phyloP scores from a whole-genome alignment of 345 rosid species.

The Salix dunnii region DNA sequence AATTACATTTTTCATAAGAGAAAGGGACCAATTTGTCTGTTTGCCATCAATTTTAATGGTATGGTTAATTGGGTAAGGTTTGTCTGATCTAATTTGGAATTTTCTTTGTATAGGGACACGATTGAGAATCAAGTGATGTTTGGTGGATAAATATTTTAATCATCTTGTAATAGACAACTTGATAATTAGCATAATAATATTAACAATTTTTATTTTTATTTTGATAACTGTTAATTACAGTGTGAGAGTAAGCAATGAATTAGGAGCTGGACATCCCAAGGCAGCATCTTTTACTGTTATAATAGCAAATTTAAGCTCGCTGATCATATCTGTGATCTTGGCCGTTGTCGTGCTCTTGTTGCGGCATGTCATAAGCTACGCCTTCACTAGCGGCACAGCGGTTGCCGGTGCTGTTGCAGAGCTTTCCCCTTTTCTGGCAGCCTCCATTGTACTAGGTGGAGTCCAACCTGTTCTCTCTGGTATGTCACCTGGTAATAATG shows the following conservation, averaged over 20 bases:
- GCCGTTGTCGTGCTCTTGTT: constrained; percentile 37
- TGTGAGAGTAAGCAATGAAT: constrained; percentile 65
- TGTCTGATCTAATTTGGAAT: too few relatives aligned
- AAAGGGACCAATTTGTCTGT: too few relatives aligned
- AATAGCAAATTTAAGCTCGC: constrained; percentile 37
- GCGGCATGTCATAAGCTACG: constrained; percentile 51
- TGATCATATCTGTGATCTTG: constrained; percentile 38
- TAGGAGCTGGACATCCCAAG: constrained; percentile 69
- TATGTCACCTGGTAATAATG: constrained; percentile 3
- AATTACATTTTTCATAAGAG: too few relatives aligned
- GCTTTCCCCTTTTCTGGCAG: constrained; percentile 49
- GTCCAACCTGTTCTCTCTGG: constrained; percentile 68
- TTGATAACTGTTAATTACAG: constrained; percentile 21
- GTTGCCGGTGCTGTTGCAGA: constrained; percentile 57
- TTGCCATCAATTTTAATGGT: too few relatives aligned
- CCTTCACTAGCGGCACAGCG: constrained; percentile 48
- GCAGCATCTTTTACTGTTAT: constrained; percentile 49
- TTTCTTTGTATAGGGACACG: too few relatives aligned
- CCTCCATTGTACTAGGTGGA: constrained; percentile 46
- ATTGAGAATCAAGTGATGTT: too few relatives aligned
- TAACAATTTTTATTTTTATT: too few relatives aligned
- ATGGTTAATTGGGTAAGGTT: too few relatives aligned
- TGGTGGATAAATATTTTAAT: too few relatives aligned
- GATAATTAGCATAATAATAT: neutral
- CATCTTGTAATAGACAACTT: too few relatives aligned